These are phyloP conservation scores for Sporothrix humicola DNA, from an alignment of 2,329 filamentous ascomycete genomes.

Conservation along the genomic window DNA sequence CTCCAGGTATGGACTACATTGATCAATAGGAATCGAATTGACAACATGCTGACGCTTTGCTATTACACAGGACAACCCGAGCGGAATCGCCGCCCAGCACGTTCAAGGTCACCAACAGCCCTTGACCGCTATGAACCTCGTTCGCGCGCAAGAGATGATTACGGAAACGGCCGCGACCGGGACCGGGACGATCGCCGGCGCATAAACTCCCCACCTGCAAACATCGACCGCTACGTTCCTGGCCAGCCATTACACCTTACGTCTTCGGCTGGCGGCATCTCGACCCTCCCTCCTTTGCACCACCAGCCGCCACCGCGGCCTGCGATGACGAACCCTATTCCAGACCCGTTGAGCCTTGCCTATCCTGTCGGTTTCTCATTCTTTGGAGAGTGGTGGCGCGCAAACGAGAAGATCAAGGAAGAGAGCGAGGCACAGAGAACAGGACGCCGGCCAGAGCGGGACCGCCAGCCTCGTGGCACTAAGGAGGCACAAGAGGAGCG, in stretches of 20 bases:
- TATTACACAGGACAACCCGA: constrained; percentile 58
- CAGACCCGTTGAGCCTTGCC: constrained; percentile 73
- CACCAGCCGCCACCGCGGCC: constrained; percentile 61
- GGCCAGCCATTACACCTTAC: constrained; percentile 63
- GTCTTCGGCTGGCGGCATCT: constrained; percentile 64
- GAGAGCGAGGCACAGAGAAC: constrained; percentile 74
- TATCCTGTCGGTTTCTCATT: constrained; percentile 86
- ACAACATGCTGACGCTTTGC: constrained; percentile 26
- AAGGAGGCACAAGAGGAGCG: constrained; percentile 74
- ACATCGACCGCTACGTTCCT: constrained; percentile 85
- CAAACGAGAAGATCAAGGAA: constrained; percentile 81
- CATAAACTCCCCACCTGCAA: constrained; percentile 66
- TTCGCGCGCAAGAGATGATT: constrained; percentile 69
- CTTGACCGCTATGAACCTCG: constrained; percentile 81
- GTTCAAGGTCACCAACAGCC: constrained; percentile 71
- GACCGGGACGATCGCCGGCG: constrained; percentile 66
- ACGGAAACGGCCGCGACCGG: constrained; percentile 44
- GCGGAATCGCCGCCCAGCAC: constrained; percentile 62
- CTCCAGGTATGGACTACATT: constrained; percentile 64
- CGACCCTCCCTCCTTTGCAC: constrained; percentile 73
- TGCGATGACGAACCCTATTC: constrained; percentile 66
- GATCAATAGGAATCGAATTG: constrained; percentile 15
- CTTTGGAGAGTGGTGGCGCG: constrained; percentile 85
- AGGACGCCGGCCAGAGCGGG: constrained; percentile 70
- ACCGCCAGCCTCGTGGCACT: constrained; percentile 62